These are phyloP conservation scores for Cutaneotrichosporon sp. DNA, from an alignment of 1,284 basidiomycete species.

Conservation along the genomic window DNA sequence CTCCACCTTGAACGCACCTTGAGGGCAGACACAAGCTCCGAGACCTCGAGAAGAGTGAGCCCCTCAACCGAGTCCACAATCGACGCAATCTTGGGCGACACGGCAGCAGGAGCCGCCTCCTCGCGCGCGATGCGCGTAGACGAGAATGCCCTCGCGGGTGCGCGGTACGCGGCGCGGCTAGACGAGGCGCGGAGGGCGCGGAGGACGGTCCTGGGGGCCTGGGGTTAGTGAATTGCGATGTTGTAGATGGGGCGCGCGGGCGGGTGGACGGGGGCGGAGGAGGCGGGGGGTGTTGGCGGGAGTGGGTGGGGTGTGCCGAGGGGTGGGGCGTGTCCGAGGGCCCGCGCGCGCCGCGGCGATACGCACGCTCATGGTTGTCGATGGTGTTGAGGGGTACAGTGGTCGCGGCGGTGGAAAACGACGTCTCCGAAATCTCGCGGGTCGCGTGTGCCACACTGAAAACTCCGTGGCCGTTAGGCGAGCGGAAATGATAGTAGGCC, in stretches of 20 bases:
- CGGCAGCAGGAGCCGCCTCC: slow-evolving; percentile 33
- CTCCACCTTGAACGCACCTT: slow-evolving; percentile 65
- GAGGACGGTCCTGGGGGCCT: slow-evolving; percentile 28
- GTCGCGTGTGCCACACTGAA: slow-evolving; percentile 12
- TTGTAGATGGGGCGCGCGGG: not conserved
- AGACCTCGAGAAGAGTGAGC: slow-evolving; percentile 89
- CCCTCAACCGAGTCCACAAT: slow-evolving; percentile 94
- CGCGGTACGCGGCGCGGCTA: slow-evolving; percentile 21
- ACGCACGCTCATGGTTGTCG: slow-evolving; percentile 20
- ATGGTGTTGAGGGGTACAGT: slow-evolving; percentile 6
- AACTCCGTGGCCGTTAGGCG: slow-evolving; percentile 2
- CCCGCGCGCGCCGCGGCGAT: not conserved
- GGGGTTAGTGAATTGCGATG: slow-evolving; percentile 11
- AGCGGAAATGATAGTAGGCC: not conserved
- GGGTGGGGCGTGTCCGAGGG: not conserved
- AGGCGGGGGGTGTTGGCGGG: not conserved
- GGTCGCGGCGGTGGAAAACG: slow-evolving; percentile 11
- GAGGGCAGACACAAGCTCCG: slow-evolving; percentile 89
- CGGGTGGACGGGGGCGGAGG: not conserved
- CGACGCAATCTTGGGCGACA: slow-evolving; percentile 65
- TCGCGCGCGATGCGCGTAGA: slow-evolving; percentile 30
- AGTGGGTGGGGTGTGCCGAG: not conserved
- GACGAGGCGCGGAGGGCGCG: slow-evolving; percentile 32
- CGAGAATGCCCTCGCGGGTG: slow-evolving; percentile 31
- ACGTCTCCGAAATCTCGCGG: slow-evolving; percentile 22